Percentiles rank a stretch among this genome's conserved stretches.
These are phyloP conservation scores for Amylocystis lapponica DNA, from an alignment of 768 basidiomycete species.

Conservation along the genomic window DNA sequence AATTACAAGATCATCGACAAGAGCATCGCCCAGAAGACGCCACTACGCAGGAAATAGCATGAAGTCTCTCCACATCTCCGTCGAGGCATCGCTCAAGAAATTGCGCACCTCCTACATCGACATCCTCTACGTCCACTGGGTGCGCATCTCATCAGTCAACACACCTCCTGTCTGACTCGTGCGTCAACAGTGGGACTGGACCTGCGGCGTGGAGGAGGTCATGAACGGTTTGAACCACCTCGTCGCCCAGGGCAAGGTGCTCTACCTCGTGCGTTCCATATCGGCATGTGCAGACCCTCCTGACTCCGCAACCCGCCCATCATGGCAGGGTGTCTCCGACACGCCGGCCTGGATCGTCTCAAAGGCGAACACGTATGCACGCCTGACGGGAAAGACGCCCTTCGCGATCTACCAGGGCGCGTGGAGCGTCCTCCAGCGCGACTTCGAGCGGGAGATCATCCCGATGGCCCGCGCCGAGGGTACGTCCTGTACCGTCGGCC, in stretches of 20 bases:
- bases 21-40: conserved; percentile 24
- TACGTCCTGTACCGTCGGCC: conserved; percentile 18
- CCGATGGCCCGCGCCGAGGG: conserved; percentile 26
- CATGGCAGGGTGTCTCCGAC: conserved; percentile 19
- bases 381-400: conserved; percentile 31
- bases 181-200: conserved; percentile 35
- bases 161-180: conserved; percentile 29
- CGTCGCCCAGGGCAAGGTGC: conserved; percentile 36
- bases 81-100: conserved; percentile 36
- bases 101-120: conserved; percentile 57
- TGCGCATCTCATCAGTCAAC: conserved; percentile 17
- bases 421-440: conserved; percentile 26
- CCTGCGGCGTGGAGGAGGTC: conserved; percentile 32
- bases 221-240: conserved; percentile 36
- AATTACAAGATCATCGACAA: conserved; percentile 17
- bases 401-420: conserved; percentile 38
- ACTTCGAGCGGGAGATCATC: conserved; percentile 39
- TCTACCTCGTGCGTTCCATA: conserved; percentile 29
- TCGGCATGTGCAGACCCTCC: not conserved
- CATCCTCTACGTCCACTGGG: conserved; percentile 46
- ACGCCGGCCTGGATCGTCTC: conserved; percentile 32
- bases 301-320: not conserved
- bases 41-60: conserved; percentile 37
- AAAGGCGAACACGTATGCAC: conserved; percentile 33
- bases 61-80: conserved; percentile 27